Percentiles rank a stretch among this genome's conserved stretches.
Conservation (phyloP, 805 yeast species). For the Candida parachauliodes region DNA sequence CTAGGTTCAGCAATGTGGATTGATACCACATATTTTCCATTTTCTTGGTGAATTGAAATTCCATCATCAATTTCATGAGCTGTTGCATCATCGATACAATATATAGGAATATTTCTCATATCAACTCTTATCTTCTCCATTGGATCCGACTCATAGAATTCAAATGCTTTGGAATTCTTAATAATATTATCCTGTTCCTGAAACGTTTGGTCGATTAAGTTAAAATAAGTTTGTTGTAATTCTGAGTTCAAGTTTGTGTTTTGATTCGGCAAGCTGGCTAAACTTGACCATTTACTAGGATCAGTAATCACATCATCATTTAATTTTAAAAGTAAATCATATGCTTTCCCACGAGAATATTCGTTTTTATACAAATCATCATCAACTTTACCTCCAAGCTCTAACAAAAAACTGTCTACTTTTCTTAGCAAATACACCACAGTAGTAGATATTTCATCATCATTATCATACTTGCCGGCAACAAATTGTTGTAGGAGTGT, state of each 20-base stretch:
- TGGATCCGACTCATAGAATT: conserved; percentile 30
- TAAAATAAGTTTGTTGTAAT: conserved; percentile 40
- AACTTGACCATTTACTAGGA: conserved; percentile 51
- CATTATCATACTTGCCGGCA: conserved; percentile 49
- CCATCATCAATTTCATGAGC: conserved; percentile 97
- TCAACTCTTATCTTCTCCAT: conserved; percentile 30
- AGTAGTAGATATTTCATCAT: conserved; percentile 45
- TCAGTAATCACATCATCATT: conserved; percentile 34
- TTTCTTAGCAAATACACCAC: conserved; percentile 33
- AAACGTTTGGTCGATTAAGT: conserved; percentile 13
- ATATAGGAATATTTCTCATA: conserved; percentile 50
- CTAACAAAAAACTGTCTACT: conserved; percentile 15
- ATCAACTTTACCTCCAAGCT: not conserved
- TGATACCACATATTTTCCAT: conserved; percentile 41
- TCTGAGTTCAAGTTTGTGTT: conserved; percentile 42
- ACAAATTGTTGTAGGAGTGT: conserved; percentile 51
- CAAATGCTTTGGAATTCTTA: conserved; percentile 11
- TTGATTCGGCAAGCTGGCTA: conserved; percentile 42
- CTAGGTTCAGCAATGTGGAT: conserved; percentile 89
- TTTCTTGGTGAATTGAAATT: conserved; percentile 50
- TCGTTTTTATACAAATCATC: conserved; percentile 23
- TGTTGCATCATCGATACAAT: conserved; percentile 74
- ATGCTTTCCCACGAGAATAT: conserved; percentile 52
- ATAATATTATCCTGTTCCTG: not conserved
- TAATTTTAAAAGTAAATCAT: conserved; percentile 39